A percentile compares a stretch with the other conserved stretches of the same genome.
These are phyloP conservation scores for Tillandsia leiboldiana DNA, from an alignment of 176 grass and related monocot genomes.

Conservation along the genomic window DNA sequence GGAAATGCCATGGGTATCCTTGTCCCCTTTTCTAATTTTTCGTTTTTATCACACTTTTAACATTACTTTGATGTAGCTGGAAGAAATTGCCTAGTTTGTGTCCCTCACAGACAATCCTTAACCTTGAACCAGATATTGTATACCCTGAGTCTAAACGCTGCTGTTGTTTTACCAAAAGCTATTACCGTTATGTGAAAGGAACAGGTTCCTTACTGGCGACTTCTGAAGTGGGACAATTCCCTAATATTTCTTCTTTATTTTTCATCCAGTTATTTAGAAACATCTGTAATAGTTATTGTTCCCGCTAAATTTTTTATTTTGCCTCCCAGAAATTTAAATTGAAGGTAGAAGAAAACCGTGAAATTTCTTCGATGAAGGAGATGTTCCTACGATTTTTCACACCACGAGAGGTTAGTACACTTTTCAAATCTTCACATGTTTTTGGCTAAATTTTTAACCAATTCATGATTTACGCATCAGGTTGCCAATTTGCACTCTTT, in stretches of 20 bases:
- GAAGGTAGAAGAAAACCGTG: constrained; percentile 40
- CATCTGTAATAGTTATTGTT: not conserved
- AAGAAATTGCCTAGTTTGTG: not conserved
- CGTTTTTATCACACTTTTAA: not conserved
- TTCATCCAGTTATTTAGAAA: constrained; percentile 5
- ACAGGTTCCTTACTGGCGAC: constrained; percentile 78
- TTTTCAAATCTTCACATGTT: not conserved
- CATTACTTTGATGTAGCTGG: constrained; percentile 6
- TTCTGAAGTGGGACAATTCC: constrained; percentile 46
- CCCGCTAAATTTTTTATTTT: not conserved
- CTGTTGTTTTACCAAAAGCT: constrained; percentile 96
- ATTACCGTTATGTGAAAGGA: constrained; percentile 90
- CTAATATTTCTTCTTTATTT: constrained; percentile 6
- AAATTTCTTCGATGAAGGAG: constrained; percentile 52
- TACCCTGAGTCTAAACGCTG: constrained; percentile 69
- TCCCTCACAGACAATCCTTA: constrained; percentile 13
- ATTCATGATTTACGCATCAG: constrained; percentile 33
- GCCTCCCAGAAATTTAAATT: constrained; percentile 29
- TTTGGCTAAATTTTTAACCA: constrained; percentile 7
- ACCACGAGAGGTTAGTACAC: constrained; percentile 49
- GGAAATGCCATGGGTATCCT: constrained; percentile 95
- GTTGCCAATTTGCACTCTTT: constrained; percentile 94
- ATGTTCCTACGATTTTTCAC: constrained; percentile 70
- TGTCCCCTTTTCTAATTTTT: not conserved
- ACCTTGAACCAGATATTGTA: constrained; percentile 70